Evolutionary conservation across 148 eudicot species (phyloP), one percentile per base, ranked within the genome.

Genomic region (Fagopyrum esculentum): DNA sequence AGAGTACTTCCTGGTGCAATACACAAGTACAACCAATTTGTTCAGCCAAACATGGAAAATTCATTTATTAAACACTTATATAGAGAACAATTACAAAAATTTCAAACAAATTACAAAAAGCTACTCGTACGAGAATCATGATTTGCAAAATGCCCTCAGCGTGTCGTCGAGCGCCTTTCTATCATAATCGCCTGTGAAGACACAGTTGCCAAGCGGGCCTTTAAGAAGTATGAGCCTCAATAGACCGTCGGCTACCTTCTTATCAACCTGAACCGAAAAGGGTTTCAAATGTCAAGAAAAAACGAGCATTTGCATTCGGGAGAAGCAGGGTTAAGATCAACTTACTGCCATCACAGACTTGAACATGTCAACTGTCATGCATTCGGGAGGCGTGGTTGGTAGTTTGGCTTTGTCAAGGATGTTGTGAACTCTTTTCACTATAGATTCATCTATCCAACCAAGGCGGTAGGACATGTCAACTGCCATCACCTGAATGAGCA

Each of bases 301-400:
- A 4, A 72, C 22, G 6, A 17, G 50, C 56, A 50, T n/a, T 68
- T 40, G 71, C 5, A 0, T 74, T 70, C 45, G 0, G 26, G 54
- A 22, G 45, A 45, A 45, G 52, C 69, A 48, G 57, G 3, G 48
- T 13, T 7, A 43, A 40, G 40, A 40, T 75, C 60, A 80, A 72
- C 91, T 86, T 89, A 96, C 99, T 88, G 98, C 96, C 99, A 96
- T 90, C 57, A 92, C 85, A 76, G 97, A 89, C 78, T 92, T 96
- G 81, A 92, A 96, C 94, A 92, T 90, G 74, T 96, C 95, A 1
- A 90, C 88, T 6, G 99, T 96, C 93, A 96, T 79, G 78, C 78
- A 82, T 70, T 90, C 91, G 12, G 99, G 98, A 72, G 93, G 87
- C 52, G 90, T 48, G 77, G 82, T 87, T 12, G 99, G 99, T 64